Evolutionary conservation across 1,284 basidiomycete genomes (phyloP).

Genomic region (Phaffia rhodozyma): DNA sequence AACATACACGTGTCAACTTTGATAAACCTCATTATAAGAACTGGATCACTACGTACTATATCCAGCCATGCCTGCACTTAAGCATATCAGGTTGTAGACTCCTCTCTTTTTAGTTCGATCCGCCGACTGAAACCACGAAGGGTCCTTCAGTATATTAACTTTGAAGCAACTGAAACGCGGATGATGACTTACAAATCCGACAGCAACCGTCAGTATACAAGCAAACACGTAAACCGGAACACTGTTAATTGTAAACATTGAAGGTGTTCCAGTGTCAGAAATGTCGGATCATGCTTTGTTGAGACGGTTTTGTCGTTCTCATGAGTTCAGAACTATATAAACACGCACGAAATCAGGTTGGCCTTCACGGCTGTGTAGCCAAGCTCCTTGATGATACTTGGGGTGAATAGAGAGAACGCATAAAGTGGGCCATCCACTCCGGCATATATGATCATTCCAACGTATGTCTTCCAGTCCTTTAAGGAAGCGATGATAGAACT

Average conservation of each 20-base stretch:
- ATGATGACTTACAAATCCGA: conserved; percentile 6
- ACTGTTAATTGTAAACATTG: background rate
- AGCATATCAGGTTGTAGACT: conserved; percentile 7
- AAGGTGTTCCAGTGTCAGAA: background rate
- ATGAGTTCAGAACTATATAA: background rate
- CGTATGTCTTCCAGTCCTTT: conserved; percentile 10
- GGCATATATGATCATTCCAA: conserved; percentile 2
- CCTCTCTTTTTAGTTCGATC: background rate
- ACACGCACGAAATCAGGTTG: conserved; percentile 9
- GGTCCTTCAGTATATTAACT: background rate
- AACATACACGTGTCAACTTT: too few relatives aligned
- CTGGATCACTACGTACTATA: too few relatives aligned
- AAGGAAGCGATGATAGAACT: background rate
- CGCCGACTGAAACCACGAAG: background rate
- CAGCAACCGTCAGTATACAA: background rate
- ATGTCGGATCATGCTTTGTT: background rate
- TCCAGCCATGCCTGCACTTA: too few relatives aligned
- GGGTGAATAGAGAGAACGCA: conserved; percentile 10
- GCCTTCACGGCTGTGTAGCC: conserved; percentile 7
- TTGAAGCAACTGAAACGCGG: too few relatives aligned
- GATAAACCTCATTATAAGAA: too few relatives aligned
- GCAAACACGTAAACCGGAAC: conserved; percentile 13
- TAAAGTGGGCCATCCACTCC: conserved; percentile 11
- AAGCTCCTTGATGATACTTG: conserved; percentile 10
- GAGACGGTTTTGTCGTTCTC: background rate